Evolutionary conservation across 805 yeast genomes (phyloP).

Genomic region (Wilhelminamyces savonicus): DNA sequence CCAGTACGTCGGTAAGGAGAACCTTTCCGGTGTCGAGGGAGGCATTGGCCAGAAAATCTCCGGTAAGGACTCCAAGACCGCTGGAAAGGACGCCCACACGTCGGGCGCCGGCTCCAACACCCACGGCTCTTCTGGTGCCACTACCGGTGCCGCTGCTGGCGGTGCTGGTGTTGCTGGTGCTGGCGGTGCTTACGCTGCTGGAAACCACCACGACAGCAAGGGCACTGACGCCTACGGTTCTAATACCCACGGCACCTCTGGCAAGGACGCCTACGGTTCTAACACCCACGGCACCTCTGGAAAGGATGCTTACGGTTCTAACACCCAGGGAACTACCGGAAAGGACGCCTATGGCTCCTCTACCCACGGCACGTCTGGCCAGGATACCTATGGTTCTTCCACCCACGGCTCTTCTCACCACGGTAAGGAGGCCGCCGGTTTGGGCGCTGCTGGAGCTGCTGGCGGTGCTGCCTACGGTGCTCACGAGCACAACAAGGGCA

Average conservation of each 20-base stretch:
- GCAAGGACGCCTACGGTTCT: slow-evolving; percentile 4
- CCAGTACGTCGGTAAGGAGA: slow-evolving; percentile 6
- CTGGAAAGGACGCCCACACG: too few species aligned
- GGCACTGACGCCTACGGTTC: slow-evolving; percentile 7
- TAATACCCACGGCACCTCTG: slow-evolving; percentile 1
- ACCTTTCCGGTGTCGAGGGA: slow-evolving; percentile 13
- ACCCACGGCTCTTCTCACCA: slow-evolving; percentile 3
- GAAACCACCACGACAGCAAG: background rate
- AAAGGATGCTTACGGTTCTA: slow-evolving; percentile 3
- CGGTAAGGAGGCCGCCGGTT: slow-evolving; percentile 5
- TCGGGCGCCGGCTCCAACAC: background rate
- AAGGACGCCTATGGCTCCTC: slow-evolving; percentile 4
- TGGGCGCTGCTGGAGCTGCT: background rate
- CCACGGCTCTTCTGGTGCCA: slow-evolving; percentile 1
- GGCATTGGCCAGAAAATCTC: slow-evolving; percentile 24
- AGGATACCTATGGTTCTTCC: slow-evolving; percentile 8
- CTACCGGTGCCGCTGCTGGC: slow-evolving; percentile 4
- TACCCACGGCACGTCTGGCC: slow-evolving; percentile 5
- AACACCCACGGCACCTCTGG: background rate
- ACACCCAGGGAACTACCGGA: background rate
- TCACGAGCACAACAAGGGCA: background rate
- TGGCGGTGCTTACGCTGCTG: background rate
- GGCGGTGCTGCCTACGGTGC: slow-evolving; percentile 7
- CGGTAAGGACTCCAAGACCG: slow-evolving; percentile 7
- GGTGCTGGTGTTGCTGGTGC: background rate